Evolutionary conservation across 108 stramenopile genomes (phyloP), one percentile per base, ranked within the genome.

Genomic region (Nitzschia inconspicua): DNA sequence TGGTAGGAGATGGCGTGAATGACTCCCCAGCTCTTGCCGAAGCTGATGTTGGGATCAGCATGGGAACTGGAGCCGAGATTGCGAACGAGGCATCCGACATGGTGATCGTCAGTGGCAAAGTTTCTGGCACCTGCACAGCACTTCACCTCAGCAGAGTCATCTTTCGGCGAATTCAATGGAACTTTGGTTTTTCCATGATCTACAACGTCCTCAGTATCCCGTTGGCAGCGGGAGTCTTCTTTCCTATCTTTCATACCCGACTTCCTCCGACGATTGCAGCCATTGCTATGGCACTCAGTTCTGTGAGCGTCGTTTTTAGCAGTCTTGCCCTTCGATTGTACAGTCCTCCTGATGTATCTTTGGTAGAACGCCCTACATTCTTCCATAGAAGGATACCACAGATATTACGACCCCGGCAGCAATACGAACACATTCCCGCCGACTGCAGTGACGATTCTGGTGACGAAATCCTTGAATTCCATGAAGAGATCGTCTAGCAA

Each of bases 1-100:
- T 98, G 71, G 95, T 99, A 0, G 98, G 97, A n/a, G 98, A 99
- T 62, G 98, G 98, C 1, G 88, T 99, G 50, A 99, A 99, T 64
- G 98, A 99, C 68, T 72, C 95, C 8, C 86, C 96, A n/a, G 97
- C 97, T 23, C 72, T 99, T 46, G 95, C 95, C 29, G 77, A 75
- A 57, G 90, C 97, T 4, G 93, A 98, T 60, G 88, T 99, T 2
- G 98, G 98, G 10, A 87, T 98, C 9, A 95, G 93, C 22, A 88
- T 99, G 14, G 98, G 97, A 1, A 89, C 95, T 13, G 98, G 97
- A 14, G 93, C 98, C 11, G 86, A 93, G 29, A 89, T 98, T 57
- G 98, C 98, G 19, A 84, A 95, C 14, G 97, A 99, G 57, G 92
- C 97, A 23, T 94, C 96, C 0, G 90, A 95, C 40, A 80, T 98